phyloP scores from a whole-genome alignment of 1,284 basidiomycete genomes.

The Mycocalia duriaeana region DNA sequence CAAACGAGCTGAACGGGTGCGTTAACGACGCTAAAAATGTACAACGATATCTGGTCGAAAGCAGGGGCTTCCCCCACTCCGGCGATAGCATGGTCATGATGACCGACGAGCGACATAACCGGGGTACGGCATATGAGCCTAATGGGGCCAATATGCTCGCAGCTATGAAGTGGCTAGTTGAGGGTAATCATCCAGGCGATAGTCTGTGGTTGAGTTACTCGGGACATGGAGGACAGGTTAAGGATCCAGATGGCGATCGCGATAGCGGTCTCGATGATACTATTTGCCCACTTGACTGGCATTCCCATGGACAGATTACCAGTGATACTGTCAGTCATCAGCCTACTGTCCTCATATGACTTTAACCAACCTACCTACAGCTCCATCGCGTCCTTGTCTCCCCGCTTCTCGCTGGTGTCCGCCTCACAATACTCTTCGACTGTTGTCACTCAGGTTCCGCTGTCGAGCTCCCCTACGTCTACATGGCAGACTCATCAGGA shows the following conservation, averaged over 20 bases:
- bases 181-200: neutral
- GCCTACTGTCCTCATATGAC: neutral
- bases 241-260: neutral
- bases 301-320: neutral
- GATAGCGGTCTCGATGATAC: neutral
- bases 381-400: neutral
- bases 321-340: neutral
- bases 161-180: neutral
- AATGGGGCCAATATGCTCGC: neutral
- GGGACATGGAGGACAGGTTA: neutral
- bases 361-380: neutral
- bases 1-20: neutral
- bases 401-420: neutral
- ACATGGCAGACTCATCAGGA: neutral
- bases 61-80: neutral
- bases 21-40: neutral
- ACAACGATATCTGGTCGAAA: neutral
- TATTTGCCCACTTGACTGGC: neutral
- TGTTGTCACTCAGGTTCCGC: neutral
- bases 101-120: neutral
- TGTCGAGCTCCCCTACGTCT: neutral
- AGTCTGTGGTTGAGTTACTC: neutral
- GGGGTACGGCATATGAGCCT: neutral
- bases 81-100: neutral
- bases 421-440: neutral